These are phyloP conservation scores for Rhizopogon salebrosus DNA, from an alignment of 768 basidiomycete species.

Conservation along the genomic window DNA sequence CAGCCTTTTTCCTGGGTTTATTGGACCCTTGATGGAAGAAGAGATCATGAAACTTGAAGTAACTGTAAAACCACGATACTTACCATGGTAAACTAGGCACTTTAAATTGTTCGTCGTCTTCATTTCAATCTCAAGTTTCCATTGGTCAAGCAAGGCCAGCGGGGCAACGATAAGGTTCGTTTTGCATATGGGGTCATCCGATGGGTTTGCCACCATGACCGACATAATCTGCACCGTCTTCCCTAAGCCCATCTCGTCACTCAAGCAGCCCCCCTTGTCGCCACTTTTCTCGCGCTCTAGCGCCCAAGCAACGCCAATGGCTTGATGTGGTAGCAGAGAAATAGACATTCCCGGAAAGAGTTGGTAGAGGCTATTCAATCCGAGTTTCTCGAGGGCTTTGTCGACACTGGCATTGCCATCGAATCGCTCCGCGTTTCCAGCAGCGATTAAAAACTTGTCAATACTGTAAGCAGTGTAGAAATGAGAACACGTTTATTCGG, in stretches of 20 bases:
- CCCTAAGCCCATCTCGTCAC: slow-evolving; percentile 49
- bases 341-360: slow-evolving; percentile 55
- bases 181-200: slow-evolving; percentile 46
- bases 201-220: slow-evolving; percentile 47
- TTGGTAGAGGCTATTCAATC: slow-evolving; percentile 41
- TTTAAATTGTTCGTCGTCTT: slow-evolving; percentile 45
- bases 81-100: slow-evolving; percentile 61
- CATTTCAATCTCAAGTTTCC: slow-evolving; percentile 55
- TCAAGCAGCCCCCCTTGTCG: slow-evolving; percentile 26
- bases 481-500: neutral
- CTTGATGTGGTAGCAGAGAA: slow-evolving; percentile 63
- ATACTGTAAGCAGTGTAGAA: slow-evolving; percentile 27
- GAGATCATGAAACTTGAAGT: neutral
- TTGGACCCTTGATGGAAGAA: slow-evolving; percentile 24
- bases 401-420: slow-evolving; percentile 57
- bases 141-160: slow-evolving; percentile 61
- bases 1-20: slow-evolving; percentile 39
- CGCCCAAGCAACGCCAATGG: slow-evolving; percentile 47
- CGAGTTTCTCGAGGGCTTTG: slow-evolving; percentile 48
- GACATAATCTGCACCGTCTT: slow-evolving; percentile 64
- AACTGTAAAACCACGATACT: neutral
- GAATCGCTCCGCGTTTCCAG: slow-evolving; percentile 54
- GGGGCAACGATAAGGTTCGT: slow-evolving; percentile 67
- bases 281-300: slow-evolving; percentile 26
- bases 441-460: slow-evolving; percentile 46